phyloP scores from a whole-genome alignment of 257 asterid genomes.

The Mitragyna speciosa region DNA sequence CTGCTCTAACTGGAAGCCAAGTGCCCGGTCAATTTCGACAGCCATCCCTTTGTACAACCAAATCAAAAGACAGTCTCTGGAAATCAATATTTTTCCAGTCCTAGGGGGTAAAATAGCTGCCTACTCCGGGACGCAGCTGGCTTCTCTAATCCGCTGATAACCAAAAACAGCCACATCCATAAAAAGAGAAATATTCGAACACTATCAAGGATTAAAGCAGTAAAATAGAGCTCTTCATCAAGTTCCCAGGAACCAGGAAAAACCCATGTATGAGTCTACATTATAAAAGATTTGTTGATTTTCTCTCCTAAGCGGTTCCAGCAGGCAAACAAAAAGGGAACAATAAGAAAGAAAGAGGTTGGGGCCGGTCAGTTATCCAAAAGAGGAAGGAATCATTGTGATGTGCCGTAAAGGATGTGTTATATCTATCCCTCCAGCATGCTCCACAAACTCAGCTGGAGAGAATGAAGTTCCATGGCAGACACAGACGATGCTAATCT shows the following conservation, averaged over 20 bases:
- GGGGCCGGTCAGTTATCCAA: neutral
- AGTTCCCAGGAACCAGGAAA: neutral
- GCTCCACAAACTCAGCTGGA: slow-evolving; percentile 73
- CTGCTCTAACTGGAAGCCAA: no score
- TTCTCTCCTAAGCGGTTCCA: neutral
- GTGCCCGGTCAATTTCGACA: no score
- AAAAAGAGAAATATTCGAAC: neutral
- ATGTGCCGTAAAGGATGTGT: slow-evolving; percentile 61
- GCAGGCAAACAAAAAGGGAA: neutral
- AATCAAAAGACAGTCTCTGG: no score
- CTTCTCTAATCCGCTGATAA: neutral
- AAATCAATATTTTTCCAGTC: no score
- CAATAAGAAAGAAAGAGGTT: neutral
- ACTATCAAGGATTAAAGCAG: neutral
- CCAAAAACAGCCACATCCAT: neutral
- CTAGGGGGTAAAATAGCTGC: neutral
- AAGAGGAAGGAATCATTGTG: slow-evolving; percentile 40
- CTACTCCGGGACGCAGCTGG: neutral
- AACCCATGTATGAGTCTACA: neutral
- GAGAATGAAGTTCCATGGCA: slow-evolving; percentile 65
- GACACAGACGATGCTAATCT: slow-evolving; percentile 58
- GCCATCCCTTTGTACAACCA: no score
- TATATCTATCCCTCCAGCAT: slow-evolving; percentile 59
- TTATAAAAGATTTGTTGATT: neutral
- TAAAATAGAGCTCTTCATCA: neutral